Base-by-base conservation (phyloP, 140 eudicot species). In the Anethum foeniculum region DNA sequence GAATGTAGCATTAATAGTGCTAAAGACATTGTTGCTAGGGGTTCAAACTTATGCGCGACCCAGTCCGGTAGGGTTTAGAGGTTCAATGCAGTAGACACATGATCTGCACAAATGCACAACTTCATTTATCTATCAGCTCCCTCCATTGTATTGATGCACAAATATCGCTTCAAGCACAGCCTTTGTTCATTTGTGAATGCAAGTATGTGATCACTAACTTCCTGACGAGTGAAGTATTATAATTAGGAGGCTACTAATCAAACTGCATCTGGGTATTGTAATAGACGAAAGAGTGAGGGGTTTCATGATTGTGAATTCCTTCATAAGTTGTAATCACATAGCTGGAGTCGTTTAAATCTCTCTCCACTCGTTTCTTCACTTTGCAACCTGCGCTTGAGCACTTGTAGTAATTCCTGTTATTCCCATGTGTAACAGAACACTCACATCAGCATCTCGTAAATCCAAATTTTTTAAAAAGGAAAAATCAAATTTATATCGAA, bases 311-410 rank as follows among this genome's bases (percentile, higher is more conserved):
- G 67, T 86, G 89, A 11, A 67, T 8, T 12, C 89, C 89, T 52
- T 86, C 86, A 14, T 86, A 86, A 3, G 89, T 83, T 18, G 89
- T 86, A 14, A 86, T 86, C 69, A 86, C 83, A 25, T 71, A 86
- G 77, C 83, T 77, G n/a, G 89, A 73, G 51, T 86, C 87, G 0
- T 81, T 67, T 49, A 77, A 27, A 10, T 86, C 89, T 56, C 85
- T 86, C n/a, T 86, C 87, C 27, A 86, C 89, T 58, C 87, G 78
- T 43, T 86, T 86, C 87, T 83, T 83, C 78, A 86, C 89, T 48
- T 39, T 74, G 83, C 89, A 86, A 30, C 83, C 85, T 77, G 18
- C 71, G 65, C 81, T 86, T 49, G 89, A 41, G 68, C 89, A 86
- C 65, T 84, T 86, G 83, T 77, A 86, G 73, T 83, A 86, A 56